A percentile compares a stretch with the other conserved stretches of the same genome.
Evolutionary conservation across 106 monocot genomes (phyloP).

Genomic region (Phalaenopsis aphrodite): DNA sequence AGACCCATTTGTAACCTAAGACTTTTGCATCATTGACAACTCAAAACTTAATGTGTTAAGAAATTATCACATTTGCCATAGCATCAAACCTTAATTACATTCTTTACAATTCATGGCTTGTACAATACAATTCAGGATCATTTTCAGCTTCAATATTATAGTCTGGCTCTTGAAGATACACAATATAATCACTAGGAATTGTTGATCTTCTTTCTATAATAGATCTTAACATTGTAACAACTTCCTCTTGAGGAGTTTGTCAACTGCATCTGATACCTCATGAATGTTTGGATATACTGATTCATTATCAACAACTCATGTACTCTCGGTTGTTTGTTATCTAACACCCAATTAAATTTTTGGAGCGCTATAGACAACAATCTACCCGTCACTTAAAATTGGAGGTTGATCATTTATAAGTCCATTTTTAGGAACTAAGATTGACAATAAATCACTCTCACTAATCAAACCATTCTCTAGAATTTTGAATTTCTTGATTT

Average conservation of each 20-base stretch:
- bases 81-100: not conserved
- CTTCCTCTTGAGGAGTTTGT: too few species aligned
- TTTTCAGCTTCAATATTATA: not conserved
- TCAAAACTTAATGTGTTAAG: too few species aligned
- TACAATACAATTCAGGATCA: not conserved
- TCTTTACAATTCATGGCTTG: not conserved
- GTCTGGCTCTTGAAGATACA: too few species aligned
- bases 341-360: not conserved
- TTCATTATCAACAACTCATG: not conserved
- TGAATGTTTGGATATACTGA: too few species aligned
- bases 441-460: not conserved
- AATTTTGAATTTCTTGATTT: not conserved
- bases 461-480: not conserved
- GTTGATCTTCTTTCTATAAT: too few species aligned
- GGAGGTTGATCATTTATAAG: not conserved
- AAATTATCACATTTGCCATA: not conserved
- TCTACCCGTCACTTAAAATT: not conserved
- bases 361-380: not conserved
- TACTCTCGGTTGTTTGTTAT: not conserved
- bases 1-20: too few species aligned
- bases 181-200: too few species aligned
- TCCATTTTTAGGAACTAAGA: not conserved
- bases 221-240: too few species aligned
- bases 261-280: too few species aligned
- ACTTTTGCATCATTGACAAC: too few species aligned